These are phyloP conservation scores for Clonostachys sp. DNA, from an alignment of 2,329 filamentous ascomycete genomes.

Conservation along the genomic window DNA sequence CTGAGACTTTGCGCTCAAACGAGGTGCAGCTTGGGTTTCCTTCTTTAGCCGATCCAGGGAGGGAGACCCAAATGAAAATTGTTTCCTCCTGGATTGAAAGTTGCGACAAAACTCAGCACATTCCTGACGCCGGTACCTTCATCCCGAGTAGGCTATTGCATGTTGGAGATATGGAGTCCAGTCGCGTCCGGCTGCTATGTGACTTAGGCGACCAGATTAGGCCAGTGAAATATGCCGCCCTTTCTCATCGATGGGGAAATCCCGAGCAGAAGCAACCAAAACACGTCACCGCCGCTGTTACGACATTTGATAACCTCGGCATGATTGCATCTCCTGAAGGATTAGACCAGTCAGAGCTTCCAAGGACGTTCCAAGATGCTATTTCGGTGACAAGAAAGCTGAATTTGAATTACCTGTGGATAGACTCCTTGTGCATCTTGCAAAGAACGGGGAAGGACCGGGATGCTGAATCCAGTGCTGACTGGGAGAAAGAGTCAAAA, in stretches of 20 bases:
- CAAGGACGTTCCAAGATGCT: not conserved
- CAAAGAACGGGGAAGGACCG: not conserved
- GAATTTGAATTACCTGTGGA: not conserved
- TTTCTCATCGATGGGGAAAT: not conserved
- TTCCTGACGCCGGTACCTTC: not conserved
- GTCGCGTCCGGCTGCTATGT: not conserved
- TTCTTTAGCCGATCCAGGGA: not conserved
- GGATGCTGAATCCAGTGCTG: not conserved
- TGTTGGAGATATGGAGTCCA: not conserved
- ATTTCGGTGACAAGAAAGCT: not conserved
- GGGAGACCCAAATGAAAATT: not conserved
- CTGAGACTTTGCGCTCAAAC: not conserved
- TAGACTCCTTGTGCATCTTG: slow-evolving; percentile 2
- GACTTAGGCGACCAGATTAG: not conserved
- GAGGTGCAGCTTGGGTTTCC: not conserved
- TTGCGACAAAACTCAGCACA: not conserved
- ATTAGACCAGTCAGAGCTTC: not conserved
- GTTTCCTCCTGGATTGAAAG: not conserved
- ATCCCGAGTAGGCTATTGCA: not conserved
- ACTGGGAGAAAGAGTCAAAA: not conserved
- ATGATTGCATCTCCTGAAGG: not conserved
- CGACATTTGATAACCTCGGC: not conserved
- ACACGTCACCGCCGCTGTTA: not conserved
- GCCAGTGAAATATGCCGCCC: not conserved
- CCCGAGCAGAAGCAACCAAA: no score